Percentiles rank a stretch among this genome's conserved stretches.
Conservation (phyloP, 148 eudicot genomes). For the Suaeda aralocaspica region DNA sequence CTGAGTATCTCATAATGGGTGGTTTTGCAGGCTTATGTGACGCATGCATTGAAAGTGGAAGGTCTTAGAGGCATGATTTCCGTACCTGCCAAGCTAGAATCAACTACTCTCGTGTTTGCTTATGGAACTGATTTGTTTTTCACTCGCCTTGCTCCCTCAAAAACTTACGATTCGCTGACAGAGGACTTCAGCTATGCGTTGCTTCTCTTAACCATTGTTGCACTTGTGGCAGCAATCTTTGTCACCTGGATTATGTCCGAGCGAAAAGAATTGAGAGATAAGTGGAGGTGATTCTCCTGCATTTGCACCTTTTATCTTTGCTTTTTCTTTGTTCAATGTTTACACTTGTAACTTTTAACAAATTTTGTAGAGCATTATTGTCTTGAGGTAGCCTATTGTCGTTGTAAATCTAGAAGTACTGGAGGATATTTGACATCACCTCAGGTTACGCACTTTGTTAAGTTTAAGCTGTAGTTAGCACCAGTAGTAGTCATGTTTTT, state of each 20-base stretch:
- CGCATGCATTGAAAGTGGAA: constrained; percentile 89
- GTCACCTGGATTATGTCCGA: constrained; percentile 92
- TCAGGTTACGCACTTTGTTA: constrained; percentile 11
- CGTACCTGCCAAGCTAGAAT: constrained; percentile 89
- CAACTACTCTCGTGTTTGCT: constrained; percentile 84
- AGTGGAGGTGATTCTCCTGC: constrained; percentile 64
- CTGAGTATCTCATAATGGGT: not conserved
- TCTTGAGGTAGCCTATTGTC: constrained; percentile 16
- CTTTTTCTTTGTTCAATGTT: constrained; percentile 6
- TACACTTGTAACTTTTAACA: constrained; percentile 28
- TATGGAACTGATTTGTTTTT: constrained; percentile 83
- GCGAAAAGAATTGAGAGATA: constrained; percentile 87
- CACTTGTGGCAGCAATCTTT: constrained; percentile 68
- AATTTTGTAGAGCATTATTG: constrained; percentile 32
- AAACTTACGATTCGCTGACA: constrained; percentile 87
- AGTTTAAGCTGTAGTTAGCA: constrained; percentile 11
- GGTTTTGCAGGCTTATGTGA: constrained; percentile 71
- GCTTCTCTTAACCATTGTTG: constrained; percentile 83
- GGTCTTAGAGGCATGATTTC: constrained; percentile 81
- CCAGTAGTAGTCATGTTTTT: not conserved
- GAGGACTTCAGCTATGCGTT: constrained; percentile 96
- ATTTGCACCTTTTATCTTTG: not conserved
- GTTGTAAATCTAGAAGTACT: constrained; percentile 29
- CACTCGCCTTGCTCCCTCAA: constrained; percentile 85
- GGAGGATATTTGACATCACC: constrained; percentile 1